Conservation (phyloP, 176 grass and related monocot species). For the Metroxylon sagu region DNA sequence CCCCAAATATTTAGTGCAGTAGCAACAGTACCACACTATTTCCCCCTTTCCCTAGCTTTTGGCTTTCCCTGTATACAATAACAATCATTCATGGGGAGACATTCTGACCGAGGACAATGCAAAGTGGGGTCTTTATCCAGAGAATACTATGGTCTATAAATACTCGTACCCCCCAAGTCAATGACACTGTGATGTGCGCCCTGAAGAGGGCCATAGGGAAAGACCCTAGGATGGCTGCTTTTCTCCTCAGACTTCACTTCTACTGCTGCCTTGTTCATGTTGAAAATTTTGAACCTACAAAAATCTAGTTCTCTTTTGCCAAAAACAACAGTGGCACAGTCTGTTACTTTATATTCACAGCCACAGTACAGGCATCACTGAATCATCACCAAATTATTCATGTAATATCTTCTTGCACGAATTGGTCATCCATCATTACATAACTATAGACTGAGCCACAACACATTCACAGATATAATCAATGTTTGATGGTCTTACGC, state of each 20-base stretch:
- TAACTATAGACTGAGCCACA: too few species aligned
- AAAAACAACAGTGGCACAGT: not conserved
- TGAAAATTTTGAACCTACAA: constrained; percentile 1
- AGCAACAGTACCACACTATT: constrained; percentile 23
- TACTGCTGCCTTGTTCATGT: constrained; percentile 87
- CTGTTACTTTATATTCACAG: not conserved
- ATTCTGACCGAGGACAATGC: constrained; percentile 23
- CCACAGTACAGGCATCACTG: too few species aligned
- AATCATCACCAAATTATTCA: too few species aligned
- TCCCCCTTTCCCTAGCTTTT: constrained; percentile 35
- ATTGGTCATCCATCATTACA: too few species aligned
- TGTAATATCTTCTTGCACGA: too few species aligned
- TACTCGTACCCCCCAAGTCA: constrained; percentile 56
- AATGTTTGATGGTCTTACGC: not conserved
- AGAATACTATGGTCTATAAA: constrained; percentile 50
- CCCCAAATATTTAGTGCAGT: constrained; percentile 33
- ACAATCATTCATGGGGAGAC: constrained; percentile 29
- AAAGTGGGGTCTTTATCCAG: constrained; percentile 31
- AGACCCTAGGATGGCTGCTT: constrained; percentile 51
- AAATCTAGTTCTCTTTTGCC: not conserved
- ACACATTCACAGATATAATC: too few species aligned
- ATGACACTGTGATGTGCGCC: constrained; percentile 57
- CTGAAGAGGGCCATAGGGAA: constrained; percentile 51
- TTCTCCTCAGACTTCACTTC: constrained; percentile 68
- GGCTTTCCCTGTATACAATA: constrained; percentile 13